phyloP scores from a whole-genome alignment of 2,329 filamentous ascomycete genomes.

The Fusarium pininemorale region DNA sequence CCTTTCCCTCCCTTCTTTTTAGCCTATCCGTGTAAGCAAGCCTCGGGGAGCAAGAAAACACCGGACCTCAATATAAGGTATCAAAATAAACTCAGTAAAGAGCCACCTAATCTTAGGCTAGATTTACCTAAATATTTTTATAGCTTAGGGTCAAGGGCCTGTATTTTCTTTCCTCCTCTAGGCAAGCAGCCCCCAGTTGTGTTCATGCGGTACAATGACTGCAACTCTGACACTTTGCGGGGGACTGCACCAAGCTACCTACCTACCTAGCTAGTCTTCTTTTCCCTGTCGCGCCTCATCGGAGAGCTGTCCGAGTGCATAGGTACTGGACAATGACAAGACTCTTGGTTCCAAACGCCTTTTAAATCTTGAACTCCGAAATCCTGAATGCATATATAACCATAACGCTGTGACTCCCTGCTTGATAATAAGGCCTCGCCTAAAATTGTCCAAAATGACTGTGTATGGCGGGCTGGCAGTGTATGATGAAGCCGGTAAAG shows the following conservation, averaged over 20 bases:
- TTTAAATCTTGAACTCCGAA: conserved; percentile 27
- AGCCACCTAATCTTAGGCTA: no score
- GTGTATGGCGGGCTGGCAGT: neutral
- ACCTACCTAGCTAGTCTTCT: conserved; percentile 7
- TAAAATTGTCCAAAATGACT: conserved; percentile 5
- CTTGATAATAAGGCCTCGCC: conserved; percentile 31
- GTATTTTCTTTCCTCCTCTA: no score
- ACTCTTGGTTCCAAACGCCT: conserved; percentile 22
- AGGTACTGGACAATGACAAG: conserved; percentile 1
- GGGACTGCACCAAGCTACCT: conserved; percentile 21
- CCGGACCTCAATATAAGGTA: no score
- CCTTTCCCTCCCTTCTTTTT: conserved; percentile 25
- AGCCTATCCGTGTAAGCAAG: conserved; percentile 28
- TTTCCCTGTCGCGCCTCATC: conserved; percentile 7
- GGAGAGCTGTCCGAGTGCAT: conserved; percentile 33
- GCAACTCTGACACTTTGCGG: conserved; percentile 40
- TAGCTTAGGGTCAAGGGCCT: no score
- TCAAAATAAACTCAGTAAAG: no score
- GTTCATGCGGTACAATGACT: conserved; percentile 35
- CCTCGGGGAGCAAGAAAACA: no score
- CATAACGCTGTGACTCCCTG: conserved; percentile 43
- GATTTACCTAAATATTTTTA: no score
- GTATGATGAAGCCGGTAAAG: neutral
- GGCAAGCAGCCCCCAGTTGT: conserved; percentile 17
- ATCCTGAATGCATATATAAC: conserved; percentile 25